Base-by-base conservation (phyloP, 768 basidiomycete species). In the Boletus patriciae region DNA sequence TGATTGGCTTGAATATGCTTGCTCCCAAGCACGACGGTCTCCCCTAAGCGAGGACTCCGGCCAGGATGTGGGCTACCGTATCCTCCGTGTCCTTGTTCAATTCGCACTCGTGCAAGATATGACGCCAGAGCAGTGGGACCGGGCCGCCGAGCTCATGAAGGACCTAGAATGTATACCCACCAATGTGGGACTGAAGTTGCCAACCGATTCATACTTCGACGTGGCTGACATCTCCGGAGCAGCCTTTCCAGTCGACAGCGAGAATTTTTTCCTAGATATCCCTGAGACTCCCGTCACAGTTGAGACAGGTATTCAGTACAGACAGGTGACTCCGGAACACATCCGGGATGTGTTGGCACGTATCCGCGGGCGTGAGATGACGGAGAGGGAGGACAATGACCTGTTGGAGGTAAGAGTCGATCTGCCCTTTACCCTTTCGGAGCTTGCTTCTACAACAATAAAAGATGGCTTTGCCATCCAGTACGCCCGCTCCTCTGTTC, bases 131-230 rank as follows among this genome's bases (percentile, higher is more conserved):
- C 37, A 58, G 21, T 97, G 94, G 92, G 67, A 70, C 5, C 72
- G 80, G 11, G 75, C 89, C 33, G 72, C 76, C 16, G 64, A 67
- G 1, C 69, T 84, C 23, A 72, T 93, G 34, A 73, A 74, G 49
- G 66, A 72, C 3, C 74, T 83, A 21, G 58, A 83, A 2, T 90
- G 88, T 64, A 81, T 94, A 41, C 90, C 90, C 2, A 93, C 92
- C 0, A 83, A 84, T 9, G 73, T 72, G 11, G 96, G 94, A 9
- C 78, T 90, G 76, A 85, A 81, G 61, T 66, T 69, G 21, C 91
- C 95, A 0, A 68, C 71, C 4, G 83, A 94, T 51, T 75, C 87
- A 5, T 96, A 95, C 73, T 94, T 97, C 66, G 74, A 86, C 11
- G 90, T 84, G 58, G 94, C 87, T n/a, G 83, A 90, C 62, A 76